A percentile compares a stretch with the other conserved stretches of the same genome.
These are phyloP conservation scores for Apiotrichum veenhuisii DNA, from an alignment of 1,284 basidiomycete genomes.

Conservation along the genomic window DNA sequence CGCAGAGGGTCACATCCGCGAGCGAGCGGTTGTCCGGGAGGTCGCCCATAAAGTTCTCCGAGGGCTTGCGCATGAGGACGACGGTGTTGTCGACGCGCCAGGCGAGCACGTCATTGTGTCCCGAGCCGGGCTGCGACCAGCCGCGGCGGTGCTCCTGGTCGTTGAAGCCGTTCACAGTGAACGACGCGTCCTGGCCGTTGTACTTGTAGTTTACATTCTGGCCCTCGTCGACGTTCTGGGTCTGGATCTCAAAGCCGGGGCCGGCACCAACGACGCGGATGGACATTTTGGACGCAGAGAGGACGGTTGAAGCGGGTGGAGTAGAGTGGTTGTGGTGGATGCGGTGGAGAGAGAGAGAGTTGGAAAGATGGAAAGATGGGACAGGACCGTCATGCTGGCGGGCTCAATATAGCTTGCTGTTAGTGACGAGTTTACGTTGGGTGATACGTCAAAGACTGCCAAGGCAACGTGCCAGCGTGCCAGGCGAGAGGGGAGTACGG, in stretches of 20 bases:
- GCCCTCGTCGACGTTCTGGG: conserved; percentile 13
- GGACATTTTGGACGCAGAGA: conserved; percentile 6
- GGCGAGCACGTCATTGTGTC: neutral
- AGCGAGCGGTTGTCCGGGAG: conserved; percentile 18
- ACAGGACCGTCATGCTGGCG: too few species aligned
- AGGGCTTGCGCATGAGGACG: conserved; percentile 11
- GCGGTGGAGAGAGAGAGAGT: too few species aligned
- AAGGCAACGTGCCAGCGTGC: too few species aligned
- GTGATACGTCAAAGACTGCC: too few species aligned
- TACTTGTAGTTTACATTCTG: conserved; percentile 11
- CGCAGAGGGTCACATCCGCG: conserved; percentile 16
- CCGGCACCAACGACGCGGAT: conserved; percentile 8
- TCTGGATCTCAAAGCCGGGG: conserved; percentile 15
- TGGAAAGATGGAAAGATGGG: too few species aligned
- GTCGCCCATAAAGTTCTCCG: conserved; percentile 8
- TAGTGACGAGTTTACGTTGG: too few species aligned
- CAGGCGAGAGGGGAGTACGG: too few species aligned
- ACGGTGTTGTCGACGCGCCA: conserved; percentile 11
- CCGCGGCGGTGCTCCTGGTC: conserved; percentile 12
- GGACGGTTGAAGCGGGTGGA: too few species aligned
- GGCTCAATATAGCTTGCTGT: too few species aligned
- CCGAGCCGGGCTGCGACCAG: conserved; percentile 13
- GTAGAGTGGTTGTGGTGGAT: too few species aligned
- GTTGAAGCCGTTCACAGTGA: conserved; percentile 1
- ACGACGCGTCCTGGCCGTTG: conserved; percentile 6